These are phyloP conservation scores for Cavenderia fasciculata DNA, from an alignment of 78 protist species.

Conservation along the genomic window DNA sequence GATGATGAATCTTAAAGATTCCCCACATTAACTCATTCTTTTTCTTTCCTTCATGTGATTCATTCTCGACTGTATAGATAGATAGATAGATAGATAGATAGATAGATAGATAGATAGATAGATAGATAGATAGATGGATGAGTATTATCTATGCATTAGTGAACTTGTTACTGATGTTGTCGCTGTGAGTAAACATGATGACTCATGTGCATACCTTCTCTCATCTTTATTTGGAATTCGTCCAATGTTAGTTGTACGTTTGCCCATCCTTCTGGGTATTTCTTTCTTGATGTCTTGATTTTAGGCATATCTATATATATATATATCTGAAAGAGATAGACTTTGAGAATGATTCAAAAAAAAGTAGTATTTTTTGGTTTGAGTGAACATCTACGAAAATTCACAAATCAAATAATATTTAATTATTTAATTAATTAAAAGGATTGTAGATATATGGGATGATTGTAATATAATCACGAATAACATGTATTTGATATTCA, in stretches of 20 bases:
- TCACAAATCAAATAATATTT: no score
- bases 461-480: no score
- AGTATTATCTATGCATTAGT: not conserved
- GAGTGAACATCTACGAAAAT: no score
- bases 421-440: no score
- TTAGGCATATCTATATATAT: constrained; percentile 56
- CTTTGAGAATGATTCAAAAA: no score
- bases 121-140: not conserved
- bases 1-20: constrained; percentile 87
- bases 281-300: constrained; percentile 66
- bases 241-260: constrained; percentile 71
- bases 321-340: not conserved
- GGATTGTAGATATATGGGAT: no score
- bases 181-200: not conserved
- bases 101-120: not conserved
- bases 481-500: no score
- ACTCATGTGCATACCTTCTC: constrained; percentile 80
- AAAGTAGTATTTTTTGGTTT: no score
- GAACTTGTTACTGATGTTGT: not conserved
- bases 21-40: constrained; percentile 88
- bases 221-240: constrained; percentile 86
- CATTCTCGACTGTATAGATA: constrained; percentile 73
- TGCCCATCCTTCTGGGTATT: constrained; percentile 89
- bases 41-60: constrained; percentile 92
- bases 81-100: not conserved